Base-by-base conservation (phyloP, 1,284 basidiomycete genomes). In the Boletellus sp. region DNA sequence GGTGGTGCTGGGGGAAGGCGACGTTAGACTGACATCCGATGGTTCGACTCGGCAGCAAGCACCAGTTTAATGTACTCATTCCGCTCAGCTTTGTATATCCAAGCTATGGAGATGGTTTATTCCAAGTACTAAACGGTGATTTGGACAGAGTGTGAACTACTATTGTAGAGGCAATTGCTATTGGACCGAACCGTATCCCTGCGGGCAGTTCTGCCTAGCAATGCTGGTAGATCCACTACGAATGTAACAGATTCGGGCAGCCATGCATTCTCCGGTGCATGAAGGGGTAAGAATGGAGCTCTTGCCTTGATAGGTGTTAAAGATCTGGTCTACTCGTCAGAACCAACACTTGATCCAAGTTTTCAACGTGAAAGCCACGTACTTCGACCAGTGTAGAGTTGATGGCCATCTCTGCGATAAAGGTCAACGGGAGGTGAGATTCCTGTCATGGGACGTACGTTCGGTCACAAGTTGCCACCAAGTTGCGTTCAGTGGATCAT, bases 401-500 rank as follows among this genome's bases (percentile, higher is more conserved):
- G 5, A 67, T 64, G 57, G 78, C 74, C 88, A 91, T 90, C 46
- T 79, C 83, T 85, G 55, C 36, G 50, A 44, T 10, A 15, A 38
- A 8, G 40, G 33, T 54, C 36, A 52, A 26, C 6, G 8, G 39
- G 15, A 26, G 19, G 43, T 35, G 42, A 19, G 30, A 16, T 21
- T 19, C 13, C 26, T 12, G 5, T 46, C n/a, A 6, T 7, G 40
- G 13, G 43, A 71, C 72, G 55, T 52, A 83, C 85, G 79, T 71
- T 91, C 87, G 4, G 90, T 91, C 38, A 91, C 81, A 24, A 70
- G 77, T 60, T 90, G 87, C 88, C 89, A 92, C 82, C 86, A 92
- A 6, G 89, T 90, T 16, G 85, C 87, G 59, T 92, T 92, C 51
- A 92, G 68, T 0, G 89, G 89, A 55, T 88, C 87, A 44, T 75